Conservation (phyloP, 306 rosid genomes). For the Dryas drummondii region DNA sequence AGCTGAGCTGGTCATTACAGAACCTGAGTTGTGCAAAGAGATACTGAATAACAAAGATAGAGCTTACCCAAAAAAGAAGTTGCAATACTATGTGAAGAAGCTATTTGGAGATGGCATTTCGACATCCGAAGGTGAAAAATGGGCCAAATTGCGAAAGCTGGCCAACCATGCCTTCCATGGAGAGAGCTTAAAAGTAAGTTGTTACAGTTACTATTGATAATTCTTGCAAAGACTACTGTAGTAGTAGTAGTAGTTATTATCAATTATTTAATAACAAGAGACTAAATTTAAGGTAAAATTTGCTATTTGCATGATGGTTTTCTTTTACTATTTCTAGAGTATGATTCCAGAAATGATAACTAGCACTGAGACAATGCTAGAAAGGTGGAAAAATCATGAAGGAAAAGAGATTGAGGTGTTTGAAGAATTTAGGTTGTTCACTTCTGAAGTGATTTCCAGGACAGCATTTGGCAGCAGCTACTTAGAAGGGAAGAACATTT, state of each 20-base stretch:
- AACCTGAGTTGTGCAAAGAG: no score
- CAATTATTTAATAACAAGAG: not conserved
- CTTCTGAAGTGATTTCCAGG: slow-evolving; percentile 32
- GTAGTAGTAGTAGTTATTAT: not conserved
- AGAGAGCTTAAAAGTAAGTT: slow-evolving; percentile 33
- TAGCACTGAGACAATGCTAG: slow-evolving; percentile 28
- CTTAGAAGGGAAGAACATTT: slow-evolving; percentile 28
- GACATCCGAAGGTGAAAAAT: slow-evolving; percentile 32
- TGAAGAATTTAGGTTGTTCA: slow-evolving; percentile 27
- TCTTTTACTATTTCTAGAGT: slow-evolving; percentile 3
- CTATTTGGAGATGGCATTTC: slow-evolving; percentile 36
- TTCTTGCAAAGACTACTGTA: not conserved
- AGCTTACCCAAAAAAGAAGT: no score
- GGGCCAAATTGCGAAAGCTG: slow-evolving; percentile 34
- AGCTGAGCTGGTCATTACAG: no score
- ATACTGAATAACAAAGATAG: no score
- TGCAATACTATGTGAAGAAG: slow-evolving; percentile 4
- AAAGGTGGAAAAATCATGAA: slow-evolving; percentile 27
- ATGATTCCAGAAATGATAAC: slow-evolving; percentile 32
- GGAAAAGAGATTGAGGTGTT: slow-evolving; percentile 32
- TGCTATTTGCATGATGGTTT: not conserved
- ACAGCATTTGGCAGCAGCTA: slow-evolving; percentile 38
- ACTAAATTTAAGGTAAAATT: no score
- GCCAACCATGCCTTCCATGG: slow-evolving; percentile 18
- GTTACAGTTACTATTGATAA: not conserved